Base-by-base conservation (phyloP, 495 filamentous ascomycete species). In the Aspergillus coremiiformis region DNA sequence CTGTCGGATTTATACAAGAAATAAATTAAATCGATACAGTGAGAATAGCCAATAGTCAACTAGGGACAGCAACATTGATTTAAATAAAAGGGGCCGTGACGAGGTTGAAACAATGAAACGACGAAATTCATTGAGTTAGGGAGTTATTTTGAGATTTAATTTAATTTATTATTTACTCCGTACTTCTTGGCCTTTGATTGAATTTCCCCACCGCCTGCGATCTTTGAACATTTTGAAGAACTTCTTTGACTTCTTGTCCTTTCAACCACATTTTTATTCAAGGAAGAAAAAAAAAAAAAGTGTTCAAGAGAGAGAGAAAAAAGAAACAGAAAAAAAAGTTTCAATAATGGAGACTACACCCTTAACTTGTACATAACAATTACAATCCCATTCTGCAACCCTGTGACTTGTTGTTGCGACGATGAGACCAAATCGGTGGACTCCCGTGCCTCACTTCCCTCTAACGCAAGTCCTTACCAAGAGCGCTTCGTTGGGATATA, bases 391-490 rank as follows among this genome's bases (percentile, higher is more conserved):
- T 19, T 19, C 15, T 20, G 14, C 15, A 21, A 15, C 4, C 33
- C 33, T 37, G 5, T 15, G 2, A 37, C 12, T 37, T 11, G 33
- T 1, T 8, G 2, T 5, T 8, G 37, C 37, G 8, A 21, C 1
- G 3, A 41, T 32, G 19, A 47, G 6, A 26, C n/a, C 14, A 27
- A 57, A 47, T 23, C 52, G 50, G 44, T 59, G 49, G 52, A 17
- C 47, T 24, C 27, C 56, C 12, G 0, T 57, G 20, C 7, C 42
- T 3, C 51, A 51, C 1, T 63, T 52, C 21, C 66, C 68, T 17
- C 5, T 67, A 26, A 65, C 59, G 0, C 14, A 54, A 8, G 11
- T 29, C 7, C 42, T 71, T 21, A 15, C 42, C 27, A 49, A 65
- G 7, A 9, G 22, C 19, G 39, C n/a, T 60, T 8, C 46, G 49